Percentiles rank a stretch among this genome's conserved stretches.
Evolutionary conservation across 1,284 basidiomycete genomes (phyloP).

Genomic region (Malassezia vespertilionis): DNA sequence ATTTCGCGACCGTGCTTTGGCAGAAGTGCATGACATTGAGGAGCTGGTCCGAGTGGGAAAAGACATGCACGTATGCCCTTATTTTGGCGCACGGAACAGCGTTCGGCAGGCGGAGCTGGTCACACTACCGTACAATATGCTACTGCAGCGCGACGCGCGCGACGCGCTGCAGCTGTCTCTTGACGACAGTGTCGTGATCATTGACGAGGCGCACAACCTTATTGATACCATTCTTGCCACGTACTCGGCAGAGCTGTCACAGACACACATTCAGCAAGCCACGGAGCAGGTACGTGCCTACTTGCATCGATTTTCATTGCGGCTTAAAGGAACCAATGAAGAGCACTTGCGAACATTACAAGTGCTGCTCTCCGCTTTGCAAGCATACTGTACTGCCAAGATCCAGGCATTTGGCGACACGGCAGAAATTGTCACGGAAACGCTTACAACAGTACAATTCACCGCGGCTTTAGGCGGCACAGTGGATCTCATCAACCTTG

Average conservation of each 20-base stretch:
- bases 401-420: slow-evolving; percentile 1
- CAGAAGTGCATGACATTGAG: slow-evolving; percentile 78
- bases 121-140: slow-evolving; percentile 82
- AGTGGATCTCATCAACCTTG: slow-evolving; percentile 62
- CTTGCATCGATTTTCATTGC: slow-evolving; percentile 63
- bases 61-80: slow-evolving; percentile 67
- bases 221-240: slow-evolving; percentile 69
- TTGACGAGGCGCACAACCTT: slow-evolving; percentile 84
- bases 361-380: slow-evolving; percentile 23
- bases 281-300: slow-evolving; percentile 70
- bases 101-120: slow-evolving; percentile 86
- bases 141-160: slow-evolving; percentile 71
- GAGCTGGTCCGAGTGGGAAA: slow-evolving; percentile 69
- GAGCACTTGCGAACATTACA: slow-evolving; percentile 66
- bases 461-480: slow-evolving; percentile 60
- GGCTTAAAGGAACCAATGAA: slow-evolving; percentile 63
- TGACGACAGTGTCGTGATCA: slow-evolving; percentile 68
- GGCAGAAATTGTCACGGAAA: slow-evolving; percentile 50
- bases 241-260: slow-evolving; percentile 63
- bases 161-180: slow-evolving; percentile 68
- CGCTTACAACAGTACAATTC: slow-evolving; percentile 59
- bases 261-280: slow-evolving; percentile 57
- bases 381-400: slow-evolving; percentile 15
- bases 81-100: slow-evolving; percentile 77
- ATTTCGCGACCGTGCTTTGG: slow-evolving; percentile 72